Percentiles rank a stretch among this genome's conserved stretches.
These are phyloP conservation scores for Lagenidium sp. DNA, from an alignment of 352 stramenopile genomes.

Conservation along the genomic window DNA sequence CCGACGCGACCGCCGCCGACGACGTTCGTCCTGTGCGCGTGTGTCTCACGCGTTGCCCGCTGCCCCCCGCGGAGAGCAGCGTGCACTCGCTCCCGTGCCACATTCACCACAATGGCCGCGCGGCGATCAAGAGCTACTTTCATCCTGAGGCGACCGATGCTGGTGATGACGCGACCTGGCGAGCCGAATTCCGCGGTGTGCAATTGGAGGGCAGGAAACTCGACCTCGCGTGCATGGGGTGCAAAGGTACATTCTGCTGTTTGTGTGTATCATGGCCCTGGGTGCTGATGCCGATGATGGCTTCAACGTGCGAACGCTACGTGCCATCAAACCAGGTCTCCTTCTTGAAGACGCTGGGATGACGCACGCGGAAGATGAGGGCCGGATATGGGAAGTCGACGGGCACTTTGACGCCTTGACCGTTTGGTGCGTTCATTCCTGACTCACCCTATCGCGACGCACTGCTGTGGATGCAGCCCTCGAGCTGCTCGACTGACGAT, in stretches of 20 bases:
- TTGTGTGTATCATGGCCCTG: no score
- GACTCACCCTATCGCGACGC: no score
- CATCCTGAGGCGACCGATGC: conserved; percentile 23
- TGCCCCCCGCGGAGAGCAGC: conserved; percentile 35
- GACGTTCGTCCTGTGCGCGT: conserved; percentile 22
- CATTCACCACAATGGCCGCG: conserved; percentile 55
- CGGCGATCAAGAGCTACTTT: conserved; percentile 72
- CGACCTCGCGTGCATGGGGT: conserved; percentile 19
- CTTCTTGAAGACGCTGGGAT: conserved; percentile 52
- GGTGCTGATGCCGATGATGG: no score
- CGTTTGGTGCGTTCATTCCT: conserved; percentile 52
- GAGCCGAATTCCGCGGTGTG: conserved; percentile 61
- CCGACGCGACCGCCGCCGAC: conserved; percentile 3
- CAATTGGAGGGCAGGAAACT: conserved; percentile 47
- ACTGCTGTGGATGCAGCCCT: no score
- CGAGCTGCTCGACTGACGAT: no score
- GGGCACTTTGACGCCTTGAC: conserved; percentile 64
- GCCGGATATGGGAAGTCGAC: conserved; percentile 68
- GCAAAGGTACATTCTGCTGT: conserved; percentile 24
- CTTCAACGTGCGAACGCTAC: no score
- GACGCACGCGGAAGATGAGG: conserved; percentile 46
- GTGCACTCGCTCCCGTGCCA: conserved; percentile 74
- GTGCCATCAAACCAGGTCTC: conserved; percentile 29
- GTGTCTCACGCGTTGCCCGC: conserved; percentile 67
- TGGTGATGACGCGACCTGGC: conserved; percentile 7